Percentiles rank a stretch among this genome's conserved stretches.
These are phyloP conservation scores for Acidomyces sp. DNA, from an alignment of 495 filamentous ascomycete genomes.

Conservation along the genomic window DNA sequence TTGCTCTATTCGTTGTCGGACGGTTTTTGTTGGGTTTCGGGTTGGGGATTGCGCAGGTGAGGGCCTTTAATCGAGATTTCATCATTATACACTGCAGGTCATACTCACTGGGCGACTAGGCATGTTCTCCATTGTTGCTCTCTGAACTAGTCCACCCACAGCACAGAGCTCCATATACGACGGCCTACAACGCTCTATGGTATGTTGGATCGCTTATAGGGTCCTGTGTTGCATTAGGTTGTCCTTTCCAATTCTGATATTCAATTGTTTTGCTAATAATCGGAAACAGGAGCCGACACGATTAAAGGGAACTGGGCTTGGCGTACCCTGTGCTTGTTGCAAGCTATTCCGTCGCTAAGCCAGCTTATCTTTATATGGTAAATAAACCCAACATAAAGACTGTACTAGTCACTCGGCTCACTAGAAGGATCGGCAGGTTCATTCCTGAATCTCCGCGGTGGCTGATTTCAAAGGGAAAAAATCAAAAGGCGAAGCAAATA, in stretches of 20 bases:
- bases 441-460: slow-evolving; percentile 43
- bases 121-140: slow-evolving; percentile 28
- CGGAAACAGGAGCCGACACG: not conserved
- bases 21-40: slow-evolving; percentile 50
- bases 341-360: slow-evolving; percentile 39
- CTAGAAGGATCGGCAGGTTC: too few relatives aligned
- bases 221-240: slow-evolving; percentile 33
- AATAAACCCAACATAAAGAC: too few relatives aligned
- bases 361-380: slow-evolving; percentile 39
- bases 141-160: slow-evolving; percentile 30
- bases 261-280: too few relatives aligned
- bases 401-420: too few relatives aligned
- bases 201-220: slow-evolving; percentile 31
- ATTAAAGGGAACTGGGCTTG: slow-evolving; percentile 38
- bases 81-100: too few relatives aligned
- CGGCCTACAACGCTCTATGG: slow-evolving; percentile 34
- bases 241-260: too few relatives aligned
- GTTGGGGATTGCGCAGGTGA: slow-evolving; percentile 34
- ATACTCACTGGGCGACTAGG: too few relatives aligned
- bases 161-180: slow-evolving; percentile 32
- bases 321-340: slow-evolving; percentile 41
- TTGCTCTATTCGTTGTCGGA: slow-evolving; percentile 39
- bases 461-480: slow-evolving; percentile 45
- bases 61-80: too few relatives aligned
- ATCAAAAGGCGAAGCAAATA: slow-evolving; percentile 10